These are phyloP conservation scores for Zostera marina DNA, from an alignment of 116 monocot species.

Conservation along the genomic window DNA sequence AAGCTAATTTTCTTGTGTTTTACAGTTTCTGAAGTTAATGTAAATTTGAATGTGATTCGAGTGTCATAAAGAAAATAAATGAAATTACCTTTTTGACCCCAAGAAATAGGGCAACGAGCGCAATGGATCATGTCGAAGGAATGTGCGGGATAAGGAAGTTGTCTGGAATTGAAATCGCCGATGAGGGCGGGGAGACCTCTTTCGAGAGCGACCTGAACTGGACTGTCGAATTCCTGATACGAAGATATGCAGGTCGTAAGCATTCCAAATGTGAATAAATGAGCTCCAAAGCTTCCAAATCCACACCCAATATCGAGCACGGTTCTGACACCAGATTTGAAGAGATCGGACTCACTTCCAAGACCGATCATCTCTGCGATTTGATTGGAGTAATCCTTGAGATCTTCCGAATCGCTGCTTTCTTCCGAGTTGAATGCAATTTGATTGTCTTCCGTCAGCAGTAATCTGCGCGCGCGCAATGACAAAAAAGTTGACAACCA, in stretches of 20 bases:
- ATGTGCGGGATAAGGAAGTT: slow-evolving; percentile 33
- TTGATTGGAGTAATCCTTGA: slow-evolving; percentile 62
- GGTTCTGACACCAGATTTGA: slow-evolving; percentile 54
- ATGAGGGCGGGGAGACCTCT: slow-evolving; percentile 48
- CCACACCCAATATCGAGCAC: slow-evolving; percentile 44
- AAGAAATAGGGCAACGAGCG: slow-evolving; percentile 36
- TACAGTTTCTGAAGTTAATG: no score
- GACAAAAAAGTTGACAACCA: not conserved
- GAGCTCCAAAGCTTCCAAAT: slow-evolving; percentile 60
- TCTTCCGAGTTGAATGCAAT: slow-evolving; percentile 47
- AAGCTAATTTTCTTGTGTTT: no score
- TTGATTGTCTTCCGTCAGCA: slow-evolving; percentile 50
- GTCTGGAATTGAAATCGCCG: slow-evolving; percentile 36
- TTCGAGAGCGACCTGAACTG: slow-evolving; percentile 41
- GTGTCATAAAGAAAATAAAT: not conserved
- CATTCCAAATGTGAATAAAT: slow-evolving; percentile 31
- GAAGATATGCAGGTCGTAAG: slow-evolving; percentile 35
- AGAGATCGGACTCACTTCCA: slow-evolving; percentile 53
- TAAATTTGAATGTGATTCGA: not conserved
- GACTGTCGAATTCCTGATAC: slow-evolving; percentile 39
- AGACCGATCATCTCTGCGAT: slow-evolving; percentile 84
- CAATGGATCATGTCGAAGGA: slow-evolving; percentile 51
- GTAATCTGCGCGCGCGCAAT: slow-evolving; percentile 17
- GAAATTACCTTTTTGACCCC: slow-evolving; percentile 36
- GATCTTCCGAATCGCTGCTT: slow-evolving; percentile 31